A percentile compares a stretch with the other conserved stretches of the same genome.
These are phyloP conservation scores for Candida quercuum DNA, from an alignment of 805 yeast genomes.

Conservation along the genomic window DNA sequence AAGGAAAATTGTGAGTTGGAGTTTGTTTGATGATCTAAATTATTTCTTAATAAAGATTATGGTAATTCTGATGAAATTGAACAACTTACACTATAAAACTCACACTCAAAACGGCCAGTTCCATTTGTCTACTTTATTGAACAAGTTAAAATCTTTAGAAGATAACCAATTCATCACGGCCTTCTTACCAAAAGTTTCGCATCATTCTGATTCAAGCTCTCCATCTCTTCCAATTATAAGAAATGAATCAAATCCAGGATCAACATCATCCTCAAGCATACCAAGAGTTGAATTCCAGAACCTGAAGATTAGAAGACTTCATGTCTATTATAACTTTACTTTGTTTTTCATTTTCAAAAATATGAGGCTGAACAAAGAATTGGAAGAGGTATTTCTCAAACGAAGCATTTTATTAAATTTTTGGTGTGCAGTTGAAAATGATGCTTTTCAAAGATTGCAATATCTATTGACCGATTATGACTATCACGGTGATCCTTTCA, in stretches of 20 bases:
- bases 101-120: not conserved
- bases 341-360: slow-evolving; percentile 9
- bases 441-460: slow-evolving; percentile 7
- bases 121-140: slow-evolving; percentile 3
- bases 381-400: slow-evolving; percentile 1
- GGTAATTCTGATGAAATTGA: slow-evolving; percentile 13
- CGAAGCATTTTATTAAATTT: slow-evolving; percentile 6
- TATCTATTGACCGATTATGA: slow-evolving; percentile 7
- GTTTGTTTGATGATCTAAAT: slow-evolving; percentile 18
- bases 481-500: slow-evolving; percentile 14
- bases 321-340: slow-evolving; percentile 15
- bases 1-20: slow-evolving; percentile 12
- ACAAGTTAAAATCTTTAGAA: slow-evolving; percentile 16
- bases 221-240: not conserved
- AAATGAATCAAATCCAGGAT: not conserved
- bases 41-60: slow-evolving; percentile 14
- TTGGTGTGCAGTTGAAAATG: slow-evolving; percentile 13
- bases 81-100: slow-evolving; percentile 9
- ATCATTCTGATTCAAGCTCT: slow-evolving; percentile 3
- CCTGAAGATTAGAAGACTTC: slow-evolving; percentile 12
- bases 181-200: slow-evolving; percentile 11
- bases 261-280: not conserved
- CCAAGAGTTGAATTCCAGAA: slow-evolving; percentile 6
- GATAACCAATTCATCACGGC: slow-evolving; percentile 14
- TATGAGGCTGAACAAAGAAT: slow-evolving; percentile 3